These are phyloP conservation scores for Globisporangium barbulae DNA, from an alignment of 352 stramenopile species.

Conservation along the genomic window DNA sequence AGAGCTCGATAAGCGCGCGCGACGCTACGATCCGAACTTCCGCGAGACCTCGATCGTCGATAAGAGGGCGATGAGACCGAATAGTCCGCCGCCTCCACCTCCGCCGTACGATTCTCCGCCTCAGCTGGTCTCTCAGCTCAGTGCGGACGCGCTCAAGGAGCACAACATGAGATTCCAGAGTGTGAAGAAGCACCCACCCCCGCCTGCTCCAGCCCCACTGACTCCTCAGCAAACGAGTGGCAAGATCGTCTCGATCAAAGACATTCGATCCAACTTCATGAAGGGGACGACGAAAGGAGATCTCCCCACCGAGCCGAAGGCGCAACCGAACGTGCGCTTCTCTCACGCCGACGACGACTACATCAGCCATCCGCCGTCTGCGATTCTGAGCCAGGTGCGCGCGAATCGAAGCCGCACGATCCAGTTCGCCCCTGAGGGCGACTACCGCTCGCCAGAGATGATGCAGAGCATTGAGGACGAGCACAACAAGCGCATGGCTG, in stretches of 20 bases:
- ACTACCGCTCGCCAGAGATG: conserved; percentile 30
- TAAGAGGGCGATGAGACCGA: not conserved
- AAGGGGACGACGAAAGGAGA: conserved; percentile 17
- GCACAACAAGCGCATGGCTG: conserved; percentile 40
- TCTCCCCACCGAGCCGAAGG: not conserved
- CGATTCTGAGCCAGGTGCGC: conserved; percentile 42
- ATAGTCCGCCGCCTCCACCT: conserved; percentile 9
- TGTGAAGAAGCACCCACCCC: conserved; percentile 6
- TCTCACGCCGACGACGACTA: conserved; percentile 22
- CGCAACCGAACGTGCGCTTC: not conserved
- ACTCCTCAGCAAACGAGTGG: conserved; percentile 13
- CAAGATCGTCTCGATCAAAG: conserved; percentile 43
- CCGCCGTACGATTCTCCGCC: not conserved
- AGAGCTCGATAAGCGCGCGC: conserved; percentile 32
- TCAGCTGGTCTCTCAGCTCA: conserved; percentile 8
- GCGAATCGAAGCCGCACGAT: conserved; percentile 42
- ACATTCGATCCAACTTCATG: conserved; percentile 22
- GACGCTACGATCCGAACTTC: conserved; percentile 31
- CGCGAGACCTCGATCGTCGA: conserved; percentile 1
- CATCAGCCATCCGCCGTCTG: conserved; percentile 31
- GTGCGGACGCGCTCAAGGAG: conserved; percentile 1
- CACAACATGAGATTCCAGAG: conserved; percentile 13
- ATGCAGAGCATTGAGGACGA: conserved; percentile 39
- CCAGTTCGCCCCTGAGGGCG: conserved; percentile 31
- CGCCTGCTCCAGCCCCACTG: not conserved